Base-by-base conservation (phyloP, 2,329 filamentous ascomycete genomes). In the Drechslerella dactyloides region DNA sequence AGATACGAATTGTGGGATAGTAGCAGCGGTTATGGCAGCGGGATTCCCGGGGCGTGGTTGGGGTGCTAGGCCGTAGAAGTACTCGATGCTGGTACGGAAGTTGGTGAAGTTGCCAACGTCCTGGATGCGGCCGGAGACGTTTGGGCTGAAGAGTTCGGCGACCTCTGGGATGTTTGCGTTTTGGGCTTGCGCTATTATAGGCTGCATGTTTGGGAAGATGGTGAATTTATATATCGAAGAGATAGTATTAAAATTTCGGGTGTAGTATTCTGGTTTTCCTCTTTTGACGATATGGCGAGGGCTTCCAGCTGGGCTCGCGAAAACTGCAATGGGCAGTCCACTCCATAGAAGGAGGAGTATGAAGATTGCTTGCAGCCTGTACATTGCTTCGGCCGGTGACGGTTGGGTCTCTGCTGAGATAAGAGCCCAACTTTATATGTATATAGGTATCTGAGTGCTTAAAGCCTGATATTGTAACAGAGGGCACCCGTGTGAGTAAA, bases 81-180 rank as follows among this genome's bases (percentile, higher is more conserved):
- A 82, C 76, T 82, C 81, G 55, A 81, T 79, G 17, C 78, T 80
- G 48, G 81, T 79, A 40, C 80, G 77, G 62, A 81, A 81, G 19
- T 79, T 78, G 21, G 75, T 76, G 73, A 82, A 82, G 54, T 81
- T 79, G 72, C 81, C 81, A 8, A 82, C 74, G 2, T 81, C 81
- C 21, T 79, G 77, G 63, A 82, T 78, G 1, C 81, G 77, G n/a
- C 81, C 81, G 7, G 75, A 76, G 8, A 80, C 80, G 8, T 80
- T 75, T 2, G 77, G 60, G 65, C 74, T 77, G 76, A 83, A 82
- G 33, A 82, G 78, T 2, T 78, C 78, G 3, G 76, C 69, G 6
- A 70, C 13, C 19, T 70, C 35, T 0, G 81, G 81, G 1, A 82
- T 79, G 30, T 75, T 78, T 0, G 75, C 70, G 1, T 52, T 17